Percentiles rank a stretch among this genome's conserved stretches.
Conservation (phyloP, 2,329 filamentous ascomycete species). For the Cladosporium sp. region DNA sequence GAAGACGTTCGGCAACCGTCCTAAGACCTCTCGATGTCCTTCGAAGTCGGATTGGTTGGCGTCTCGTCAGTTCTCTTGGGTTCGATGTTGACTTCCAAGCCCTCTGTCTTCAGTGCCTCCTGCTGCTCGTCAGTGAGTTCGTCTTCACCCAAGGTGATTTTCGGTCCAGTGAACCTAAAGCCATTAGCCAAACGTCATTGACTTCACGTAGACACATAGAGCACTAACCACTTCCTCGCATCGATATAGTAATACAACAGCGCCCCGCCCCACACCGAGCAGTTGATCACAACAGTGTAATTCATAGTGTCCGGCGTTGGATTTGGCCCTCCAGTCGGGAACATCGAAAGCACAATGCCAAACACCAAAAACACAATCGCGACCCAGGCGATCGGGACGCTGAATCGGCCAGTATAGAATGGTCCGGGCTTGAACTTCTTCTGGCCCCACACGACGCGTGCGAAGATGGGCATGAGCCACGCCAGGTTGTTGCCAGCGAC, state of each 20-base stretch:
- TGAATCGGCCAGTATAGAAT: conserved; percentile 59
- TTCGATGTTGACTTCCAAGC: conserved; percentile 23
- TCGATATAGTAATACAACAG: conserved; percentile 57
- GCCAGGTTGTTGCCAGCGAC: conserved; percentile 63
- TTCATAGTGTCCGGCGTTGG: conserved; percentile 58
- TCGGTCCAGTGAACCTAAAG: conserved; percentile 55
- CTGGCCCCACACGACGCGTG: conserved; percentile 59
- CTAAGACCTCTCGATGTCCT: not conserved
- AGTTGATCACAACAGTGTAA: conserved; percentile 63
- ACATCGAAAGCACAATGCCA: conserved; percentile 59
- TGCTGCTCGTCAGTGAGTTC: conserved; percentile 31
- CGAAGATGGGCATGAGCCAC: conserved; percentile 60
- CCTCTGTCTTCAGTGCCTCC: conserved; percentile 28
- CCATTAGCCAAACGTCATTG: conserved; percentile 32
- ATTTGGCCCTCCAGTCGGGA: conserved; percentile 56
- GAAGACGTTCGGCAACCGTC: not conserved
- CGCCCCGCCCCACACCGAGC: conserved; percentile 58
- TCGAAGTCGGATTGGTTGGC: not conserved
- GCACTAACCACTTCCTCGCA: conserved; percentile 53
- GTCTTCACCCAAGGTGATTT: conserved; percentile 52
- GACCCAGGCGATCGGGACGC: conserved; percentile 54
- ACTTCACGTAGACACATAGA: conserved; percentile 44
- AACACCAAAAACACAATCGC: conserved; percentile 58
- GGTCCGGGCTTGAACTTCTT: conserved; percentile 59
- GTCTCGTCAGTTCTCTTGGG: not conserved